Evolutionary conservation across 2,329 filamentous ascomycete species (phyloP), one percentile per base, ranked within the genome.

Genomic region (Simplicillium sp.): DNA sequence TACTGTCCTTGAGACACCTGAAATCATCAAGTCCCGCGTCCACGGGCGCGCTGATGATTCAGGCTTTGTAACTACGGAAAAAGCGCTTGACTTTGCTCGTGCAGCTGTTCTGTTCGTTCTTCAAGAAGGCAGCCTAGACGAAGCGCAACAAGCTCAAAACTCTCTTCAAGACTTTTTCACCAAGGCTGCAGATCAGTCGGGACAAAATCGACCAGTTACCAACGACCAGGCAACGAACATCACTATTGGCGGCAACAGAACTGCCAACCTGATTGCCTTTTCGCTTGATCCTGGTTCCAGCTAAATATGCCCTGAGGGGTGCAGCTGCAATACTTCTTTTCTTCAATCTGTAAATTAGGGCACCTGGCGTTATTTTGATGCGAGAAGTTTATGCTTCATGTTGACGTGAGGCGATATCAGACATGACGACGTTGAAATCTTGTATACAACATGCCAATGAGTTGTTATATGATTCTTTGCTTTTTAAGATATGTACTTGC

Each of bases 31-130:
- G 6, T 17, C n/a, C 7, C 17, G 14, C 7, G 7, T 39, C 15
- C 37, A 15, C 12, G 28, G 13, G 29, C 37, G 41, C 2, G 18
- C 34, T n/a, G 16, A 43, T 18, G 41, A 43, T 33, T 15, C 31
- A 5, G 31, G 12, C 2, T 80, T 80, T 38, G 54, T 54, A 0
- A 61, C 77, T 11, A 75, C 73, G 1, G 67, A 80, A 42, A 65
- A 75, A 38, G 67, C 70, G 1, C 60, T 81, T 1, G 80, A 84
- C 50, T 84, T 84, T 60, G 72, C 77, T 1, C 69, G 80, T 3
- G 68, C 81, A 2, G 71, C 70, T 0, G 72, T 84, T 3, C 64
- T 84, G 13, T 82, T 68, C 47, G 64, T 84, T 18, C 60, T 83
- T 2, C 76, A 83, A 50, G 60, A 77, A 48, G 59, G 73, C 42